These are phyloP conservation scores for Hyaloscypha variabilis DNA, from an alignment of 495 filamentous ascomycete species.

Conservation along the genomic window DNA sequence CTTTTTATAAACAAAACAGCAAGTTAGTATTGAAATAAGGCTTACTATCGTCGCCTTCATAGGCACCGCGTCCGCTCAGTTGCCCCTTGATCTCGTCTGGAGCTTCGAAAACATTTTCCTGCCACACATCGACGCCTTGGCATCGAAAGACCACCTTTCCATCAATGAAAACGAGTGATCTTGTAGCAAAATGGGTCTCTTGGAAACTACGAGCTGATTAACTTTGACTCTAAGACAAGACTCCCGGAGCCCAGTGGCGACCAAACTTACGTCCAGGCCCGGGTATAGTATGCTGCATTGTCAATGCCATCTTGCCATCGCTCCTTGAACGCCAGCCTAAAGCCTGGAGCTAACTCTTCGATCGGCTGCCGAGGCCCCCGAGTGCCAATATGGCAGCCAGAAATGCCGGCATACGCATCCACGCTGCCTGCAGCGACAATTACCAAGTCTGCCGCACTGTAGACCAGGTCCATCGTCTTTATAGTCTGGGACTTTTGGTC, in stretches of 20 bases:
- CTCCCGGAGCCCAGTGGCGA: not conserved
- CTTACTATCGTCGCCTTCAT: too few species aligned
- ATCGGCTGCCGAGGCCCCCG: not conserved
- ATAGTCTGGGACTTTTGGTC: conserved; percentile 5
- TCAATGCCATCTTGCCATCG: not conserved
- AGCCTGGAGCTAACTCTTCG: conserved; percentile 2
- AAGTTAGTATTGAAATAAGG: too few species aligned
- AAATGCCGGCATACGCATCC: conserved; percentile 29
- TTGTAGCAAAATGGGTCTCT: not conserved
- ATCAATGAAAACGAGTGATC: conserved; percentile 3
- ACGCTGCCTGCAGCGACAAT: conserved; percentile 31
- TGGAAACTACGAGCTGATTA: not conserved
- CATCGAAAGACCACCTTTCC: not conserved
- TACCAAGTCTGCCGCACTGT: conserved; percentile 28
- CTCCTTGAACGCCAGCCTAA: conserved; percentile 7
- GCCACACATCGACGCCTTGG: not conserved
- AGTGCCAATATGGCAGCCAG: conserved; percentile 20
- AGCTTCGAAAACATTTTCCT: not conserved
- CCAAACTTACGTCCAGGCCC: conserved; percentile 2
- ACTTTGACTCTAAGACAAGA: not conserved
- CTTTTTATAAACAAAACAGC: not conserved
- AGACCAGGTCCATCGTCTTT: conserved; percentile 32
- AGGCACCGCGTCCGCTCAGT: too few species aligned
- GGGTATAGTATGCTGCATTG: not conserved
- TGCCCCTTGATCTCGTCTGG: too few species aligned